Base-by-base conservation (phyloP, 306 rosid species). In the Castanospermum australe region DNA sequence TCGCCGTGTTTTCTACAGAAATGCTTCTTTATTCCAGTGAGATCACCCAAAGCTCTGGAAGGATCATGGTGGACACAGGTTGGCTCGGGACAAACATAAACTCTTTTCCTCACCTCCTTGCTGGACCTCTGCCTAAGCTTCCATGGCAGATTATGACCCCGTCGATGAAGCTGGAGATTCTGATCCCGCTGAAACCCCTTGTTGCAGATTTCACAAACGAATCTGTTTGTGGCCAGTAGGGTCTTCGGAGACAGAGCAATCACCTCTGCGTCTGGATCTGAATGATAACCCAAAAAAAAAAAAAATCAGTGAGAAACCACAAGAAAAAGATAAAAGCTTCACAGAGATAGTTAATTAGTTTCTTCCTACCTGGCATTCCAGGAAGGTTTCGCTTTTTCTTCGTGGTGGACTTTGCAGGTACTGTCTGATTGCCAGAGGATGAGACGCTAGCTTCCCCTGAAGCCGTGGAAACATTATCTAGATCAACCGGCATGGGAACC, bases 241-340 rank as follows among this genome's bases (percentile, higher is more conserved):
- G 97, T 75, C 86, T 88, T 92, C 15, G 97, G 97, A 36, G 97
- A 92, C 85, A 92, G 80, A 74, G 94, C 90, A 73, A 92, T 88
- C 83, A 92, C 97, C 82, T 92, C 97, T 21, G 97, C 97, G 50
- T 86, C 94, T 74, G 97, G 97, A 89, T 92, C 97, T 92, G 85
- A 47, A 72, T 6, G 55, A 48, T 14, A 35, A n/a, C 25, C 13
- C 2, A 70, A 38, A 61, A 50, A 9, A 25, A 22, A 50, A 11
- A 10, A 39, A 32, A 51, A 25, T 17, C 22, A 67, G 42, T 11
- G 59, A 52, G 44, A 11, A 60, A 24, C 24, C 13, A 42, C 22
- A 5, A 24, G 15, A 73, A 45, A 25, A 20, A 41, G 44, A 71
- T 4, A 18, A 30, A 8, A 20, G 14, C 11, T 18, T 20, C 42